phyloP scores from a whole-genome alignment of 768 basidiomycete genomes.

The Kwoniella sp. region DNA sequence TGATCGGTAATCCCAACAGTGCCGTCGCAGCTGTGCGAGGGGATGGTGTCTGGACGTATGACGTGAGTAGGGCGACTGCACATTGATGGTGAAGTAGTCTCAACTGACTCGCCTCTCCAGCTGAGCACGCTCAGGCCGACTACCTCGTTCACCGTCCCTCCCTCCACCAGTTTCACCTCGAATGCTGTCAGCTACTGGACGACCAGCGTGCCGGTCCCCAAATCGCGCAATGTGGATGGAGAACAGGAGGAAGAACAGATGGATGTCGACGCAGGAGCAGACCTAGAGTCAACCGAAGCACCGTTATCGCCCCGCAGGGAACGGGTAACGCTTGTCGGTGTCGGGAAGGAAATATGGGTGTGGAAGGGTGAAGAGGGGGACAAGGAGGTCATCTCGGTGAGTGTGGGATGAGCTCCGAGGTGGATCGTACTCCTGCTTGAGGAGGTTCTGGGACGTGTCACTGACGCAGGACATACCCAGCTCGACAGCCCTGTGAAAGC shows the following conservation, averaged over 20 bases:
- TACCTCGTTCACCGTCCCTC: slow-evolving; percentile 47
- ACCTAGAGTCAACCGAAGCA: slow-evolving; percentile 12
- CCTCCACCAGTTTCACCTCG: slow-evolving; percentile 38
- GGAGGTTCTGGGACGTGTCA: not conserved
- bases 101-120: slow-evolving; percentile 11
- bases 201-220: not conserved
- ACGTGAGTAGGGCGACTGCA: slow-evolving; percentile 32
- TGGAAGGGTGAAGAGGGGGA: slow-evolving; percentile 45
- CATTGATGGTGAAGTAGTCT: not conserved
- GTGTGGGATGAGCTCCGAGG: slow-evolving; percentile 2
- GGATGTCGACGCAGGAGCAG: slow-evolving; percentile 28
- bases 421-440: not conserved
- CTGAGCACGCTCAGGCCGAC: slow-evolving; percentile 39
- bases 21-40: slow-evolving; percentile 48
- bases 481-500: slow-evolving; percentile 8
- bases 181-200: slow-evolving; percentile 34
- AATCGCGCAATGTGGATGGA: slow-evolving; percentile 21
- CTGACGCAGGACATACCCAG: too few relatives aligned
- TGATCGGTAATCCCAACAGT: slow-evolving; percentile 25
- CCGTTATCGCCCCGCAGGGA: too few relatives aligned
- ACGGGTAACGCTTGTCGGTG: slow-evolving; percentile 10
- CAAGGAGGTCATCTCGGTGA: slow-evolving; percentile 27
- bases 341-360: slow-evolving; percentile 35
- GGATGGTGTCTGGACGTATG: slow-evolving; percentile 50
- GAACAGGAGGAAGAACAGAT: slow-evolving; percentile 9